Conservation (phyloP, 148 eudicot species). For the Chenopodium berlandieri region DNA sequence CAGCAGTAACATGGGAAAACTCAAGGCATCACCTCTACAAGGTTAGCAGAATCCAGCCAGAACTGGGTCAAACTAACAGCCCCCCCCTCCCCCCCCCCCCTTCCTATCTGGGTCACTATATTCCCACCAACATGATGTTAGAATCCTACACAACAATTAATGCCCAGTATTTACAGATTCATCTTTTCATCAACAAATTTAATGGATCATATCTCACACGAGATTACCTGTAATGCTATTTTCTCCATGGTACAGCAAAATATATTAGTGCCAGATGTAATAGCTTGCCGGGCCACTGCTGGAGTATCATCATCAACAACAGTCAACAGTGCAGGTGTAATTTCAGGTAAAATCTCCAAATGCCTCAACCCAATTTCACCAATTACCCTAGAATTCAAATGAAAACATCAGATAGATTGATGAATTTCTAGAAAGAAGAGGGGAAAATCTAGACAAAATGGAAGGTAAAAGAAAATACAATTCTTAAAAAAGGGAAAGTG, state of each 20-base stretch:
- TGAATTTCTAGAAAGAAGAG: background rate
- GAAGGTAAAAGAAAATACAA: background rate
- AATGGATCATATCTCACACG: background rate
- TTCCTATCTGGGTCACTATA: too few relatives aligned
- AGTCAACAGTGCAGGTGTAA: slow-evolving; percentile 55
- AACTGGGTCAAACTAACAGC: background rate
- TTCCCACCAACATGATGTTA: background rate
- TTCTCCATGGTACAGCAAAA: slow-evolving; percentile 63
- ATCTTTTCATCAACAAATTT: background rate
- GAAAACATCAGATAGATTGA: slow-evolving; percentile 1
- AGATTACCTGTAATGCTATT: slow-evolving; percentile 68
- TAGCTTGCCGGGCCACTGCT: slow-evolving; percentile 92
- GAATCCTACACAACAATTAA: background rate
- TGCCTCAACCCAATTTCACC: slow-evolving; percentile 76
- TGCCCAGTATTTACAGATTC: background rate
- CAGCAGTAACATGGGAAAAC: background rate
- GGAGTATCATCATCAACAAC: slow-evolving; percentile 78
- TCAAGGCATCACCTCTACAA: background rate
- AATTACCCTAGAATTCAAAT: slow-evolving; percentile 52
- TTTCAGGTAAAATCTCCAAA: slow-evolving; percentile 64
- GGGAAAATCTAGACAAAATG: background rate
- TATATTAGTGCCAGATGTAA: slow-evolving; percentile 60
- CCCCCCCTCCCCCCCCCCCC: background rate
- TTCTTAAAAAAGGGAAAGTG: background rate
- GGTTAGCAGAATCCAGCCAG: background rate